These are phyloP conservation scores for Myxozyma mucilagina DNA, from an alignment of 805 yeast genomes.

Conservation along the genomic window DNA sequence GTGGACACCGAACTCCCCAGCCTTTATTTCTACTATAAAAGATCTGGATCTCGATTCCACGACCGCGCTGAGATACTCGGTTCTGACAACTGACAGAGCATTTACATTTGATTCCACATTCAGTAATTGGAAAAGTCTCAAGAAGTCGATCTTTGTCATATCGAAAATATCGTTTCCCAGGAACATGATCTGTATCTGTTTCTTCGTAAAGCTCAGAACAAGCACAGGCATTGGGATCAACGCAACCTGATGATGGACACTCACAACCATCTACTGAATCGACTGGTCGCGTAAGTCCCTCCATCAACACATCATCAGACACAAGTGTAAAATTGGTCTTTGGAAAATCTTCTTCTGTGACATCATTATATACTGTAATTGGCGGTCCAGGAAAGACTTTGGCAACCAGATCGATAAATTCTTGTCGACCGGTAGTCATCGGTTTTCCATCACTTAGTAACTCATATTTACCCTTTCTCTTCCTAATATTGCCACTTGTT, in stretches of 20 bases:
- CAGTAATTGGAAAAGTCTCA: slow-evolving; percentile 15
- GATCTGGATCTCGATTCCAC: slow-evolving; percentile 19
- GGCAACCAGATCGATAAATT: slow-evolving; percentile 2
- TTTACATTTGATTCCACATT: slow-evolving; percentile 20
- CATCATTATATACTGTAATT: slow-evolving; percentile 5
- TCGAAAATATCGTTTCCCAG: background rate
- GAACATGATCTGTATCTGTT: background rate
- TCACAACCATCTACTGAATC: background rate
- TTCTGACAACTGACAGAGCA: slow-evolving; percentile 18
- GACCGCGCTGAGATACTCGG: slow-evolving; percentile 26
- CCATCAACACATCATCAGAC: background rate
- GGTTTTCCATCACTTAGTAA: slow-evolving; percentile 1
- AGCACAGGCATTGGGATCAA: background rate
- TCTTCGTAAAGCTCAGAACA: slow-evolving; percentile 4
- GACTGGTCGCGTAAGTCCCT: background rate
- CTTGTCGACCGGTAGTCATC: background rate
- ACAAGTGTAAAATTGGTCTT: background rate
- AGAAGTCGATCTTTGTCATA: slow-evolving; percentile 19
- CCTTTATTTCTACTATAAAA: slow-evolving; percentile 24
- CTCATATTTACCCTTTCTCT: background rate
- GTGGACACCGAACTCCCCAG: slow-evolving; percentile 31
- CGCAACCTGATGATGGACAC: slow-evolving; percentile 6
- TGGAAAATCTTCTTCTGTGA: slow-evolving; percentile 4
- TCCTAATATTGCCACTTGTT: background rate
- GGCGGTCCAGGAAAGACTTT: slow-evolving; percentile 6